phyloP scores from a whole-genome alignment of 139 green algal genomes.

The Nannochloris sp. region DNA sequence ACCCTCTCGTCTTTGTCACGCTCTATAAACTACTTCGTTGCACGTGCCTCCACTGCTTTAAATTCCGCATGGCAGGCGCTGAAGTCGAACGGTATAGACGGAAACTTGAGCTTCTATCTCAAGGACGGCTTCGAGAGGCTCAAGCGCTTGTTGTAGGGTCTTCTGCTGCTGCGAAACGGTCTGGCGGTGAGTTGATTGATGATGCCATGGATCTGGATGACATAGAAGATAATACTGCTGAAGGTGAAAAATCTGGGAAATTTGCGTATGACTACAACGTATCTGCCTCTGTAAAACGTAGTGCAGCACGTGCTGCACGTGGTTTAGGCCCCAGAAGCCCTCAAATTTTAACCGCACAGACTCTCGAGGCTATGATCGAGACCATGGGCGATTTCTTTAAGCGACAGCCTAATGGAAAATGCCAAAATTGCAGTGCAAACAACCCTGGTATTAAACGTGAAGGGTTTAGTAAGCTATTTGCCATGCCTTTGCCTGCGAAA shows the following conservation, averaged over 20 bases:
- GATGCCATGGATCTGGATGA: constrained; percentile 15
- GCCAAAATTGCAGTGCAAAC: constrained; percentile 72
- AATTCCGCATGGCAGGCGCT: constrained; percentile 63
- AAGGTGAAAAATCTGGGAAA: no score
- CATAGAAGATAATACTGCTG: neutral
- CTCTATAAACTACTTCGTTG: constrained; percentile 80
- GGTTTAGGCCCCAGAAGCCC: constrained; percentile 7
- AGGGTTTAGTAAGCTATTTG: constrained; percentile 59
- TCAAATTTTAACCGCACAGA: constrained; percentile 13
- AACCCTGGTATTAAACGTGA: constrained; percentile 49
- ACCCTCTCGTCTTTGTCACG: constrained; percentile 84
- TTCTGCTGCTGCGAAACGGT: constrained; percentile 21
- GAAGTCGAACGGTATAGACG: constrained; percentile 44
- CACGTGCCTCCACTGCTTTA: constrained; percentile 87
- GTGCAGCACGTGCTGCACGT: neutral
- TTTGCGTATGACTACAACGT: constrained; percentile 2
- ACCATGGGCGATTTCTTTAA: constrained; percentile 65
- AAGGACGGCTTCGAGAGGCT: constrained; percentile 46
- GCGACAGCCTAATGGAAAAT: constrained; percentile 50
- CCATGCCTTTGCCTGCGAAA: constrained; percentile 43
- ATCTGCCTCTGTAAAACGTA: neutral
- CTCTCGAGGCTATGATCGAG: constrained; percentile 50
- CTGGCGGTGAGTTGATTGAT: constrained; percentile 16
- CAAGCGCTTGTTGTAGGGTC: constrained; percentile 14
- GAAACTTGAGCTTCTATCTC: constrained; percentile 29